A percentile compares a stretch with the other conserved stretches of the same genome.
Evolutionary conservation across 805 yeast species (phyloP).

Genomic region (Candida khao-thaluensis): DNA sequence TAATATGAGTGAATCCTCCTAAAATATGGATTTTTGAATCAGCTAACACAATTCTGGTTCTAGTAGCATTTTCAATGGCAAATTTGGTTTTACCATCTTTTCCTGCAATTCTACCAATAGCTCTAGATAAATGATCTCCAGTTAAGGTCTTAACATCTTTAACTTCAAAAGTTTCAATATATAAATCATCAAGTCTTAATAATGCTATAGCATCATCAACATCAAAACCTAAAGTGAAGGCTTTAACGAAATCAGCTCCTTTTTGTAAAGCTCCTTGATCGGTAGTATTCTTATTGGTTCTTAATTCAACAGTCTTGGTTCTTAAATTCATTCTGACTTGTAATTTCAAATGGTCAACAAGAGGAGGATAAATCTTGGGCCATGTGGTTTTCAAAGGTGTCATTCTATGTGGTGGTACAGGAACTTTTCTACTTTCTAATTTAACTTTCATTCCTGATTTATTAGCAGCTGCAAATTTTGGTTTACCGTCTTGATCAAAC

Average conservation of each 20-base stretch:
- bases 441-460: constrained; percentile 65
- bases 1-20: constrained; percentile 95
- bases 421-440: constrained; percentile 81
- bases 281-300: constrained; percentile 77
- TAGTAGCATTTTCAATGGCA: constrained; percentile 97
- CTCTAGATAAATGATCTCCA: constrained; percentile 97
- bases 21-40: constrained; percentile 94
- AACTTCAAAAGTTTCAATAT: constrained; percentile 94
- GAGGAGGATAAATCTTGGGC: constrained; percentile 93
- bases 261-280: constrained; percentile 95
- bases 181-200: constrained; percentile 89
- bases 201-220: constrained; percentile 96
- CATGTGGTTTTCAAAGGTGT: constrained; percentile 86
- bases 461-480: constrained; percentile 75
- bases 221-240: constrained; percentile 95
- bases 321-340: constrained; percentile 95
- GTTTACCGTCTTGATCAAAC: constrained; percentile 86
- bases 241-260: constrained; percentile 95
- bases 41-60: constrained; percentile 96
- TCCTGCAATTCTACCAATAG: constrained; percentile 99
- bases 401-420: constrained; percentile 97
- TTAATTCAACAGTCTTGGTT: constrained; percentile 83
- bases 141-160: constrained; percentile 94
- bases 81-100: constrained; percentile 98
- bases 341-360: constrained; percentile 89